A percentile compares a stretch with the other conserved stretches of the same genome.
Evolutionary conservation across 129 eudicot genomes (phyloP).

Genomic region (Heracleum sosnowskyi): DNA sequence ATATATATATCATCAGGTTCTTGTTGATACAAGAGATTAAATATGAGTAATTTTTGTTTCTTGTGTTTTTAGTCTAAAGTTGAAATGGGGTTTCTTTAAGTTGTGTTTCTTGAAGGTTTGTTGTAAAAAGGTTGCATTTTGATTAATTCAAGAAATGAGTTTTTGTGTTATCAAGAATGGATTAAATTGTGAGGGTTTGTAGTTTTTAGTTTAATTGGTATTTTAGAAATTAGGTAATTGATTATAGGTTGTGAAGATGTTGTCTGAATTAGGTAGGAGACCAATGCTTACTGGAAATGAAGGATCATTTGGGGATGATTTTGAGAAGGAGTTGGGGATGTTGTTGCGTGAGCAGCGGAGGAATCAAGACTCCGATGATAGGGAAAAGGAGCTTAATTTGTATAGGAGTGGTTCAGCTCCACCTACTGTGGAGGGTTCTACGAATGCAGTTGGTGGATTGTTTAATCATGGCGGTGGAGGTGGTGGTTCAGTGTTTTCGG

Average conservation of each 20-base stretch:
- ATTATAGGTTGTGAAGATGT: slow-evolving; percentile 30
- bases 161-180: slow-evolving; percentile 4
- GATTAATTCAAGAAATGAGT: background rate
- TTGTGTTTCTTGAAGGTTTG: slow-evolving; percentile 22
- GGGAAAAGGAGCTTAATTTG: slow-evolving; percentile 65
- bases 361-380: slow-evolving; percentile 49
- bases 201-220: background rate
- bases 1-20: background rate
- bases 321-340: slow-evolving; percentile 68
- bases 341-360: slow-evolving; percentile 69
- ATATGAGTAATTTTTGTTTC: slow-evolving; percentile 6
- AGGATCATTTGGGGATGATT: slow-evolving; percentile 66
- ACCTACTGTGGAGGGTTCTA: slow-evolving; percentile 83
- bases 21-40: background rate
- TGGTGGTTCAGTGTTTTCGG: slow-evolving; percentile 30
- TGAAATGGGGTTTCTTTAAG: background rate
- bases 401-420: slow-evolving; percentile 91
- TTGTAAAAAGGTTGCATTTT: slow-evolving; percentile 20
- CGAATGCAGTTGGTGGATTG: slow-evolving; percentile 74
- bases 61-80: slow-evolving; percentile 16
- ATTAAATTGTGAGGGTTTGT: background rate
- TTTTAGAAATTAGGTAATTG: background rate
- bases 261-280: slow-evolving; percentile 71
- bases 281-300: slow-evolving; percentile 50
- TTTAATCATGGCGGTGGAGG: slow-evolving; percentile 25